These are phyloP conservation scores for Chaetomium fimeti DNA, from an alignment of 495 filamentous ascomycete species.

Conservation along the genomic window DNA sequence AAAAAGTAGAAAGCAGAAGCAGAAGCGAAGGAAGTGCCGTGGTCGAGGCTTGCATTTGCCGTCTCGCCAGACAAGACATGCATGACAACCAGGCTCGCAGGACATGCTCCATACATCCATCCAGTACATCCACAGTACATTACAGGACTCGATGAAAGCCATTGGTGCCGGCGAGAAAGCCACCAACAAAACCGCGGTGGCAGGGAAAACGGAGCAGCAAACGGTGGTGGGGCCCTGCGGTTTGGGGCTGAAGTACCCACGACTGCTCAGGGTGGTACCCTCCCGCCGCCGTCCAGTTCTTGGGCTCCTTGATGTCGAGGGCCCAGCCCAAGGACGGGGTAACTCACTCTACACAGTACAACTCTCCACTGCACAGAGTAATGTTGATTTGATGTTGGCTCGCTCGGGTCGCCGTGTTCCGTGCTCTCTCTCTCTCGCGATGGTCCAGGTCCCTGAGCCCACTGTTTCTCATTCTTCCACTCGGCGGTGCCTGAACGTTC, in stretches of 20 bases:
- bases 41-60: constrained; percentile 14
- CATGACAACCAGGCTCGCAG: background rate
- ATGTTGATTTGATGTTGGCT: background rate
- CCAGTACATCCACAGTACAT: background rate
- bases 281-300: background rate
- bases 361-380: too few species aligned
- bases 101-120: too few species aligned
- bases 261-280: constrained; percentile 16
- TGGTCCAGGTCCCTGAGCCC: background rate
- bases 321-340: background rate
- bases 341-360: background rate
- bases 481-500: background rate
- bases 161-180: background rate
- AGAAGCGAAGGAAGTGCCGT: constrained; percentile 19
- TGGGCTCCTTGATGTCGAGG: background rate
- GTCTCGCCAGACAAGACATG: constrained; percentile 2
- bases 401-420: constrained; percentile 1
- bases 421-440: background rate
- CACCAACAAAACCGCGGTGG: background rate
- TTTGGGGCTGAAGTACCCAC: constrained; percentile 24
- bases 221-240: constrained; percentile 15
- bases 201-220: constrained; percentile 17
- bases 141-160: background rate
- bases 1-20: background rate
- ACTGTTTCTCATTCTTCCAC: background rate